Percentiles rank a stretch among this genome's conserved stretches.
phyloP scores from a whole-genome alignment of 345 rosid genomes.

The Eucalyptus grandis region DNA sequence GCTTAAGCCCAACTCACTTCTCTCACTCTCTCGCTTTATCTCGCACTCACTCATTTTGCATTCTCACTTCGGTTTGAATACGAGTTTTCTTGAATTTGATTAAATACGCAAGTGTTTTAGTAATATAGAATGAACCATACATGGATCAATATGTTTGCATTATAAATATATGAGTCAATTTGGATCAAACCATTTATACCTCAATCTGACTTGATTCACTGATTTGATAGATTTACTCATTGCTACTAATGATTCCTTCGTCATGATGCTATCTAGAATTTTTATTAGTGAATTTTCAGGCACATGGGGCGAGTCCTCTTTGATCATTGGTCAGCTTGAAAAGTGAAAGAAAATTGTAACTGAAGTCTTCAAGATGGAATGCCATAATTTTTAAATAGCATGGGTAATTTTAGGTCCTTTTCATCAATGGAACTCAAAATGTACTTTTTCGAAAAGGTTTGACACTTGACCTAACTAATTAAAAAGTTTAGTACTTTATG shows the following conservation, averaged over 20 bases:
- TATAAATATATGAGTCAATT: too few relatives aligned
- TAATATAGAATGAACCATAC: too few relatives aligned
- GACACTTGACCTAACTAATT: neutral
- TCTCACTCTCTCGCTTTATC: too few relatives aligned
- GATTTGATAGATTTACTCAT: too few relatives aligned
- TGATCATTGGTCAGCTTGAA: neutral
- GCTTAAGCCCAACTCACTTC: too few relatives aligned
- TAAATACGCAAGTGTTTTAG: too few relatives aligned
- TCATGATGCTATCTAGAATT: neutral
- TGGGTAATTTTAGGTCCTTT: neutral
- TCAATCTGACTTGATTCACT: fast-evolving
- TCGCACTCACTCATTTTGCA: too few relatives aligned
- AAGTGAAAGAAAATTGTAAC: neutral
- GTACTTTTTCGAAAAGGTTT: neutral
- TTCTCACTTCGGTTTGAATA: too few relatives aligned
- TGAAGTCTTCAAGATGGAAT: neutral
- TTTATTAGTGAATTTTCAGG: neutral
- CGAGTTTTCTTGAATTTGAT: fast-evolving
- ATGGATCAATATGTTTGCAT: too few relatives aligned
- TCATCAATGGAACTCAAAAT: neutral
- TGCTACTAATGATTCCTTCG: neutral
- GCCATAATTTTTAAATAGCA: neutral
- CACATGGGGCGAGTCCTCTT: neutral
- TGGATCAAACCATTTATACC: too few relatives aligned
- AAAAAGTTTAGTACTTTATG: neutral